These are phyloP conservation scores for Arachis monticola DNA, from an alignment of 331 rosid species.

Conservation along the genomic window DNA sequence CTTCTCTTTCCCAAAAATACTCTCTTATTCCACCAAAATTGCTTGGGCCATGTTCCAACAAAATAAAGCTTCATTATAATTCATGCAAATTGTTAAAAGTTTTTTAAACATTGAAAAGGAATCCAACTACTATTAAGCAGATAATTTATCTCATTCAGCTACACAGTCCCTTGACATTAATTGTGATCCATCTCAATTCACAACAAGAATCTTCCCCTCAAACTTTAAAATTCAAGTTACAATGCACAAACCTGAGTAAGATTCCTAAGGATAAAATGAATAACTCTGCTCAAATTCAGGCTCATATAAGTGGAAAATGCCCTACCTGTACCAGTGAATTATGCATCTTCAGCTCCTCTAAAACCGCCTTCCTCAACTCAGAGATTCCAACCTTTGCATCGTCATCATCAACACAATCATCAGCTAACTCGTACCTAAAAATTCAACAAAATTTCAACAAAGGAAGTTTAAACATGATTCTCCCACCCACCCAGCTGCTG, in stretches of 20 bases:
- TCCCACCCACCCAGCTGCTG: too few species aligned
- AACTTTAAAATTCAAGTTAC: neutral
- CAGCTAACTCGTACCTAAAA: constrained; percentile 82
- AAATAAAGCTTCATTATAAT: constrained; percentile 26
- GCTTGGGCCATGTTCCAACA: constrained; percentile 23
- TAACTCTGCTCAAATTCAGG: constrained; percentile 1
- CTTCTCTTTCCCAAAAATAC: constrained; percentile 18
- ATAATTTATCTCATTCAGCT: neutral
- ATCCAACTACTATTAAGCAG: constrained; percentile 32
- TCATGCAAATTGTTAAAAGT: constrained; percentile 11
- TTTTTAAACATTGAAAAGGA: constrained; percentile 21
- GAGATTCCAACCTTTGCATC: constrained; percentile 80
- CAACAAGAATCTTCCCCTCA: neutral
- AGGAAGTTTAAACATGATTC: constrained; percentile 4
- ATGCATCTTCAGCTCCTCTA: constrained; percentile 85
- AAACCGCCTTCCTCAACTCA: constrained; percentile 68
- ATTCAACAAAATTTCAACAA: constrained; percentile 25
- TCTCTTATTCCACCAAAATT: constrained; percentile 31
- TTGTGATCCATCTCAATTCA: neutral
- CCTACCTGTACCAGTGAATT: constrained; percentile 73
- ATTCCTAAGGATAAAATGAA: neutral
- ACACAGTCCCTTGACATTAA: neutral
- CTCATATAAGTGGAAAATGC: neutral
- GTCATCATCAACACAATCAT: constrained; percentile 93
- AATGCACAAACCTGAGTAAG: constrained; percentile 12